Conservation (phyloP, 2,329 filamentous ascomycete genomes). For the Fusarium albidum region DNA sequence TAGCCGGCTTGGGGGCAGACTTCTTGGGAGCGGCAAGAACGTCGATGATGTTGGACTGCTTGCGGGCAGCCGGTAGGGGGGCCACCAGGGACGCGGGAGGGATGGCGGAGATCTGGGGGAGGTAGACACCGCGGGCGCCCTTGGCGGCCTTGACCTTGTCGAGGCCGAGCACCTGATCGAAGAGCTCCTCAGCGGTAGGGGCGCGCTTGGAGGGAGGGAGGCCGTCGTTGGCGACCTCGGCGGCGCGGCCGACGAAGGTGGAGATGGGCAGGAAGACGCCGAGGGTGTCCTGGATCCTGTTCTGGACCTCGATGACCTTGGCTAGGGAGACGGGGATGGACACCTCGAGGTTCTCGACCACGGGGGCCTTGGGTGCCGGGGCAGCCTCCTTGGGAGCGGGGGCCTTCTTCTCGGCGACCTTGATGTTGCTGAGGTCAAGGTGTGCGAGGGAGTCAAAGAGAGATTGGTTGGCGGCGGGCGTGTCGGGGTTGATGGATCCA, state of each 20-base stretch:
- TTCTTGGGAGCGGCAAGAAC: constrained; percentile 65
- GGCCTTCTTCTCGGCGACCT: constrained; percentile 68
- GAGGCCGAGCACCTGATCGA: constrained; percentile 85
- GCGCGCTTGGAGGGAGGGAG: constrained; percentile 72
- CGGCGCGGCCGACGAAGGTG: constrained; percentile 85
- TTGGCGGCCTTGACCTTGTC: constrained; percentile 56
- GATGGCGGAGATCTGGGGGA: constrained; percentile 74
- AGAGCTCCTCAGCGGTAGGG: constrained; percentile 82
- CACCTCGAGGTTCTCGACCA: constrained; percentile 64
- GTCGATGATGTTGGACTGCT: constrained; percentile 79
- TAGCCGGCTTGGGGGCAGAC: constrained; percentile 35
- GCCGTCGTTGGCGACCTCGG: constrained; percentile 86
- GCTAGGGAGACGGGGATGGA: constrained; percentile 80
- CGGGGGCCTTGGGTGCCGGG: constrained; percentile 50
- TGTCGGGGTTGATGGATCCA: constrained; percentile 76
- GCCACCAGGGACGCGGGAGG: constrained; percentile 52
- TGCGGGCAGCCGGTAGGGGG: constrained; percentile 42
- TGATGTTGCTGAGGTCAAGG: constrained; percentile 95
- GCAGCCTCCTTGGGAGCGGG: constrained; percentile 47
- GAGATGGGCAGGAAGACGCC: constrained; percentile 84
- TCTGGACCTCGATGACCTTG: constrained; percentile 81
- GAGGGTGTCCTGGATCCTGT: constrained; percentile 78
- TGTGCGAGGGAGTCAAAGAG: constrained; percentile 80
- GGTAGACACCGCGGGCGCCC: constrained; percentile 69
- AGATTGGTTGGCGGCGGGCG: constrained; percentile 74